Percentiles rank a stretch among this genome's conserved stretches.
Evolutionary conservation across 1,284 basidiomycete genomes (phyloP).

Genomic region (Leccinum laetum): DNA sequence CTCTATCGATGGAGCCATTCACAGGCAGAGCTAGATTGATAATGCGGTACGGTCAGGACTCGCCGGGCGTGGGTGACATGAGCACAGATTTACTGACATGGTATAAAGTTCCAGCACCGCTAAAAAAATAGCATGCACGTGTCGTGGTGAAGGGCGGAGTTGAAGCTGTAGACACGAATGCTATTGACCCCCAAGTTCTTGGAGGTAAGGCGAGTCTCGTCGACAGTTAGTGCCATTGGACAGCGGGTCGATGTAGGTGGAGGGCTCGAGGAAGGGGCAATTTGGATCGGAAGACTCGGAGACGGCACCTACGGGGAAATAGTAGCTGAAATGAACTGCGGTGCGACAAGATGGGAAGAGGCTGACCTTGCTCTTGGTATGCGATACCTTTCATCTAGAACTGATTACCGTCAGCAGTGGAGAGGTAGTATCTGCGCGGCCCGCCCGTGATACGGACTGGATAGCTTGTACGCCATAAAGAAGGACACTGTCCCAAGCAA

Average conservation of each 20-base stretch:
- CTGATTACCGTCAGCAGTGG: slow-evolving; percentile 65
- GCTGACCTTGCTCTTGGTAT: slow-evolving; percentile 83
- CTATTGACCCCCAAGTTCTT: slow-evolving; percentile 66
- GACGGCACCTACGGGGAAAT: slow-evolving; percentile 41
- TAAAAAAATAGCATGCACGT: slow-evolving; percentile 79
- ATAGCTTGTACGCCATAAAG: slow-evolving; percentile 53
- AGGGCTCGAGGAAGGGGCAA: slow-evolving; percentile 80
- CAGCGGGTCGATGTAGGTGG: slow-evolving; percentile 76
- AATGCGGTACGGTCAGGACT: slow-evolving; percentile 37
- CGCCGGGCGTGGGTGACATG: neutral
- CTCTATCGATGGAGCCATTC: slow-evolving; percentile 86
- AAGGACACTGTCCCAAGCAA: slow-evolving; percentile 27
- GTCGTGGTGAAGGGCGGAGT: slow-evolving; percentile 82
- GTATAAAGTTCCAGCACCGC: slow-evolving; percentile 83
- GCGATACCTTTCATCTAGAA: slow-evolving; percentile 94
- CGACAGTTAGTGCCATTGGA: slow-evolving; percentile 67
- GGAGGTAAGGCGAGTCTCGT: slow-evolving; percentile 79
- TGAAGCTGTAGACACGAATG: slow-evolving; percentile 85
- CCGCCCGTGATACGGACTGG: slow-evolving; percentile 57
- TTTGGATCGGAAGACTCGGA: slow-evolving; percentile 40
- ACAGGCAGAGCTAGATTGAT: slow-evolving; percentile 84
- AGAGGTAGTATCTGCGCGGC: slow-evolving; percentile 56
- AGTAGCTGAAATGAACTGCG: neutral
- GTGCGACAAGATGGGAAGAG: neutral
- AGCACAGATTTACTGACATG: slow-evolving; percentile 52